These are phyloP conservation scores for Stephanodiscus triporus DNA, from an alignment of 108 stramenopile species.

Conservation along the genomic window DNA sequence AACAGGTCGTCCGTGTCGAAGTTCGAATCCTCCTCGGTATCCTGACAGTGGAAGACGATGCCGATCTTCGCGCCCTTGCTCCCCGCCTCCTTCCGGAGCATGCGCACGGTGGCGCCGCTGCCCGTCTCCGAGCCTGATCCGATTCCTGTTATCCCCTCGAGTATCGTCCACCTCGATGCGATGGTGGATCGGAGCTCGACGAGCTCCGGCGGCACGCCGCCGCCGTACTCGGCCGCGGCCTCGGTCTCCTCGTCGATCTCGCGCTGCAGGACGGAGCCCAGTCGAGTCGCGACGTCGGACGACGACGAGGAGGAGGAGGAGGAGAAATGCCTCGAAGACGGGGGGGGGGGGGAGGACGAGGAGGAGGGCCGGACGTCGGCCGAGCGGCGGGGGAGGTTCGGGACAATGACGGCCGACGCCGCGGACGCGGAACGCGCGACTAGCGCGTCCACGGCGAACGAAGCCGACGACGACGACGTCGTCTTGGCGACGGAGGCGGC, in stretches of 20 bases:
- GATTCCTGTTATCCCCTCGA: slow-evolving; percentile 43
- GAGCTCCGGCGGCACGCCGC: slow-evolving; percentile 35
- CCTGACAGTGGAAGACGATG: slow-evolving; percentile 82
- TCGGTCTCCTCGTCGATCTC: slow-evolving; percentile 52
- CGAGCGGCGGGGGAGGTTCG: too few species aligned
- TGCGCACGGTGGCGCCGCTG: slow-evolving; percentile 30
- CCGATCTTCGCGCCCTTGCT: slow-evolving; percentile 57
- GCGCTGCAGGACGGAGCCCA: slow-evolving; percentile 42
- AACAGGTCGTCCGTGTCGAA: slow-evolving; percentile 44
- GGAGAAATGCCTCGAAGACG: too few species aligned
- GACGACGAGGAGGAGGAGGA: neutral
- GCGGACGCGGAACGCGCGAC: too few species aligned
- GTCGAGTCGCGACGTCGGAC: slow-evolving; percentile 7
- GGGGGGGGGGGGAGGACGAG: too few species aligned
- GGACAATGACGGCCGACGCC: neutral
- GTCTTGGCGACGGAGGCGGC: neutral
- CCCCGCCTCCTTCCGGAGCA: slow-evolving; percentile 43
- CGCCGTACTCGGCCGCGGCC: slow-evolving; percentile 14
- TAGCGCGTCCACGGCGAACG: too few species aligned
- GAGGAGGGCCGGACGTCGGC: too few species aligned
- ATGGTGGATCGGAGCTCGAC: slow-evolving; percentile 35
- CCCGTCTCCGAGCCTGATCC: slow-evolving; percentile 21
- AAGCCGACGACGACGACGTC: neutral
- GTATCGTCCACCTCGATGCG: slow-evolving; percentile 39
- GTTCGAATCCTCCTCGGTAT: slow-evolving; percentile 53